phyloP scores from a whole-genome alignment of 352 stramenopile genomes.

The Phytophthora capsici region DNA sequence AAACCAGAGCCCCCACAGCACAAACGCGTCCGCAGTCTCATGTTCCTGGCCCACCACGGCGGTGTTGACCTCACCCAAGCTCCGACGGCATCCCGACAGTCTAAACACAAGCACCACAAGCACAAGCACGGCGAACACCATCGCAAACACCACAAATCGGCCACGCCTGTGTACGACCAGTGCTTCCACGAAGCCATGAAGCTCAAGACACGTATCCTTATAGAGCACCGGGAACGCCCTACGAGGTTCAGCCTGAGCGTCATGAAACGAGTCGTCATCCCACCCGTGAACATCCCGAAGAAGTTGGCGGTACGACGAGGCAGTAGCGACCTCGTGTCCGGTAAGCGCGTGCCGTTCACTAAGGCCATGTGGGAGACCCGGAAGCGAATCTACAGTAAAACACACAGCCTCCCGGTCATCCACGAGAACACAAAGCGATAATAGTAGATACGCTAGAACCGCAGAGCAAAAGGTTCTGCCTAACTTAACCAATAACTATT shows the following conservation, averaged over 20 bases:
- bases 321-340: conserved; percentile 47
- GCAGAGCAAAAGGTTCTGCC: background rate
- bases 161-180: conserved; percentile 32
- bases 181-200: conserved; percentile 55
- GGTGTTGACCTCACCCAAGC: conserved; percentile 26
- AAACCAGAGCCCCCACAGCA: conserved; percentile 13
- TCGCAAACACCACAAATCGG: conserved; percentile 28
- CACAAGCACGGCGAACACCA: conserved; percentile 13
- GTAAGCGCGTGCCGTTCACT: conserved; percentile 68
- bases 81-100: conserved; percentile 6
- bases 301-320: conserved; percentile 38
- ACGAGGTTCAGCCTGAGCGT: conserved; percentile 66
- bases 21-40: conserved; percentile 30
- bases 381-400: conserved; percentile 35
- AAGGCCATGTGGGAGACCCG: conserved; percentile 67
- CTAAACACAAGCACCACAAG: conserved; percentile 20
- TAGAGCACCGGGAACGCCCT: conserved; percentile 49
- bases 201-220: conserved; percentile 66
- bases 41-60: conserved; percentile 47
- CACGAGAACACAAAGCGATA: conserved; percentile 15
- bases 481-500: conserved; percentile 26
- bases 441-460: background rate
- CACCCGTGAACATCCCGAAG: conserved; percentile 57
- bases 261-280: conserved; percentile 63
- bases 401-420: conserved; percentile 29